Evolutionary conservation across 202 grass and related monocot species (phyloP), one percentile per base, ranked within the genome.

Genomic region (Dendrocalamus latiflorus): DNA sequence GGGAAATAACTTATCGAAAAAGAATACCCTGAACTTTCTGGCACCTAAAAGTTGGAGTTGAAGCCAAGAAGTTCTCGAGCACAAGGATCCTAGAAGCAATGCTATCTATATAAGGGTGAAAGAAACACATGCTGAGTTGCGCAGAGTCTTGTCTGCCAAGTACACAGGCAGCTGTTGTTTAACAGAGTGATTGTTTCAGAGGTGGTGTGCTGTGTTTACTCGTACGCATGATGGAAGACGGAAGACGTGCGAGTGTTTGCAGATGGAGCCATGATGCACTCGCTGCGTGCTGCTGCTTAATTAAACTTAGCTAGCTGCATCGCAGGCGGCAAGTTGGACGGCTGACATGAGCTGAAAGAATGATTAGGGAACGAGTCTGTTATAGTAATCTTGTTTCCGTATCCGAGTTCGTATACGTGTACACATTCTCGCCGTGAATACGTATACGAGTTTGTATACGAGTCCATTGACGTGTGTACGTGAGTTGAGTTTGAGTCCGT

Each of bases 21-120:
- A n/a, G n/a, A n/a, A n/a, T n/a, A n/a, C n/a, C n/a, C 59, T 64
- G 47, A 55, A 55, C 70, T 42, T 75, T 53, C 21, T 41, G 51
- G n/a, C 44, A 62, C 1, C 8, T 57, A 15, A 51, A 57, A 45
- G 18, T 50, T 86, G 50, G 30, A 75, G 84, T 74, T 34, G 6
- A 86, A 86, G 76, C 59, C 75, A 79, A 85, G 83, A 15, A 24
- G 68, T 33, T 45, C 8, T 73, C 36, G 8, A 72, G 67, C n/a
- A 21, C 41, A 70, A 15, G 11, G 56, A 16, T 48, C 41, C 42
- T 48, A 8, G 60, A 67, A 39, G 47, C 11, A 59, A 15, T 9
- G 57, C 30, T 8, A 65, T 26, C 60, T n/a, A n/a, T n/a, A n/a
- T 5, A 60, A 28, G 10, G 5, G 18, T 53, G 70, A 20, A 50